Evolutionary conservation across 1,284 basidiomycete genomes (phyloP).

Genomic region (Golubevia sp.): DNA sequence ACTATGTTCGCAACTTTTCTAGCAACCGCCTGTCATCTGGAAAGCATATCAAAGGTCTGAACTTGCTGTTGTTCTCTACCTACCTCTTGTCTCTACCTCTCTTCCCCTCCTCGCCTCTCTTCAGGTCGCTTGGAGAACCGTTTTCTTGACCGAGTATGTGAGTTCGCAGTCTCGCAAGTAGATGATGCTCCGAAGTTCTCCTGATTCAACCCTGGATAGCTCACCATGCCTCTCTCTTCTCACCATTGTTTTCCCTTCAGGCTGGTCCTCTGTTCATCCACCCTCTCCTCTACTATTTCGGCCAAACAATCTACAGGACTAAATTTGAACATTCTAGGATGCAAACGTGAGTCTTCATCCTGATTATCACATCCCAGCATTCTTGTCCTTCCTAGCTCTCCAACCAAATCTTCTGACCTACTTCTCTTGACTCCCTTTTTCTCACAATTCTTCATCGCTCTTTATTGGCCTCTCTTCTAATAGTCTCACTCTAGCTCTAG

Average conservation of each 20-base stretch:
- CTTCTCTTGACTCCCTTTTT: neutral
- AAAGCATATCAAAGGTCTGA: no score
- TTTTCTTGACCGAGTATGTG: constrained; percentile 56
- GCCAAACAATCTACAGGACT: constrained; percentile 72
- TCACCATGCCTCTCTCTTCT: neutral
- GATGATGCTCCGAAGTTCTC: no score
- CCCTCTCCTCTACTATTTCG: constrained; percentile 79
- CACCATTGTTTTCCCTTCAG: constrained; percentile 63
- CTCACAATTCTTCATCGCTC: neutral
- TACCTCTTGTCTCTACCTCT: no score
- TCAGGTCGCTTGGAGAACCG: constrained; percentile 49
- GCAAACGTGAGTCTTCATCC: constrained; percentile 72
- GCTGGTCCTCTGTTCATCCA: constrained; percentile 88
- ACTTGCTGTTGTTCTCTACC: no score
- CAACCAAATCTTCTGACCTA: constrained; percentile 25
- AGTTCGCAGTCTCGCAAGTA: constrained; percentile 1
- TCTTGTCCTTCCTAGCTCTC: neutral
- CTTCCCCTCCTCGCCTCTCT: no score
- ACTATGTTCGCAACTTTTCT: no score
- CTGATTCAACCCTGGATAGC: neutral
- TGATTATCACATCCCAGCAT: neutral
- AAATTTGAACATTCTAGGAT: constrained; percentile 74
- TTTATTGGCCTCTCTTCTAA: neutral
- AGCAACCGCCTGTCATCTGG: no score
- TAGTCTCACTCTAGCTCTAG: constrained; percentile 78